phyloP scores from a whole-genome alignment of 768 basidiomycete species.

The Mycena galopus region DNA sequence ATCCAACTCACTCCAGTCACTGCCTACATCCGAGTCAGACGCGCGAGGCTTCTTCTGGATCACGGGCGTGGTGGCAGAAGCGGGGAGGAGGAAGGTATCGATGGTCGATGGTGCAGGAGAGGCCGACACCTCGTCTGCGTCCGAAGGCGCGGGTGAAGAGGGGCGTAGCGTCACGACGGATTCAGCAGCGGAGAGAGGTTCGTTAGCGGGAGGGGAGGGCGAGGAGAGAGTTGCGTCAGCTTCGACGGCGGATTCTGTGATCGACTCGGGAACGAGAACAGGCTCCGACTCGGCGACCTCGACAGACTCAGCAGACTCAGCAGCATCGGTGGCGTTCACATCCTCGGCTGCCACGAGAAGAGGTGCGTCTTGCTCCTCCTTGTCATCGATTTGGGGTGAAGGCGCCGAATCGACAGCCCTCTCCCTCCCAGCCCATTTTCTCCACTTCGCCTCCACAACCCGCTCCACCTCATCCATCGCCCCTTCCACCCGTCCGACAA shows the following conservation, averaged over 20 bases:
- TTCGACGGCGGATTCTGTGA: neutral
- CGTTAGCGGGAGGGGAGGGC: no score
- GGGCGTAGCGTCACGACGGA: slow-evolving; percentile 41
- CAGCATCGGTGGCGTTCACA: no score
- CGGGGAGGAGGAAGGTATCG: slow-evolving; percentile 46
- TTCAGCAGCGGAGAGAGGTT: slow-evolving; percentile 16
- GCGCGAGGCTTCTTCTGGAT: slow-evolving; percentile 19
- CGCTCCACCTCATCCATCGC: slow-evolving; percentile 68
- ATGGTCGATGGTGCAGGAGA: slow-evolving; percentile 24
- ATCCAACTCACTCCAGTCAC: slow-evolving; percentile 59
- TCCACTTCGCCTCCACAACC: slow-evolving; percentile 59
- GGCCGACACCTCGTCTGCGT: slow-evolving; percentile 24
- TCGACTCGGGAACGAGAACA: neutral
- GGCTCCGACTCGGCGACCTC: neutral
- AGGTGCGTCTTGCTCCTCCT: no score
- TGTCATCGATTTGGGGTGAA: no score
- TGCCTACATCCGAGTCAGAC: slow-evolving; percentile 23
- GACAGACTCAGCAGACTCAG: neutral
- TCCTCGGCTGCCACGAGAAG: no score
- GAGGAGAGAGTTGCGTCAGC: neutral
- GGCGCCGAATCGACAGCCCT: slow-evolving; percentile 21
- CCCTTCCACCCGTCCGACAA: slow-evolving; percentile 67
- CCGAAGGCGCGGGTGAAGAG: slow-evolving; percentile 11
- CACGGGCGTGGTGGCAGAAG: slow-evolving; percentile 2
- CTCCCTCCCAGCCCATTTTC: slow-evolving; percentile 42